These are phyloP conservation scores for Cladosporium phlei DNA, from an alignment of 2,329 filamentous ascomycete genomes.

Conservation along the genomic window DNA sequence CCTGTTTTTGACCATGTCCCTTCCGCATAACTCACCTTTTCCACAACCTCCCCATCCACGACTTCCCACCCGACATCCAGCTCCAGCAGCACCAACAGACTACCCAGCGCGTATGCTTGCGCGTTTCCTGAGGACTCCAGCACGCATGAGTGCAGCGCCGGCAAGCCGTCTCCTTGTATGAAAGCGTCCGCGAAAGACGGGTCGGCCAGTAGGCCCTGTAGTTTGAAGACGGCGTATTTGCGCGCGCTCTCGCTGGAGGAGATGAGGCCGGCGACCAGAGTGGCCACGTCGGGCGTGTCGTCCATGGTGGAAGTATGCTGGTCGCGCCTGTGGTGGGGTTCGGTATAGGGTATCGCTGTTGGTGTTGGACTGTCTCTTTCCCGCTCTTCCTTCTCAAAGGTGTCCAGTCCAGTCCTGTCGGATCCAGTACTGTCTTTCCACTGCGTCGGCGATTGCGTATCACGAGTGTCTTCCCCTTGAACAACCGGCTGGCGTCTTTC, in stretches of 20 bases:
- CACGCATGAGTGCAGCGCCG: constrained; percentile 74
- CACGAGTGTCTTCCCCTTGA: too few relatives aligned
- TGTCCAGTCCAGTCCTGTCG: not conserved
- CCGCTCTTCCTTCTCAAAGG: not conserved
- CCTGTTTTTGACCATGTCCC: not conserved
- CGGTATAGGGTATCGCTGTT: not conserved
- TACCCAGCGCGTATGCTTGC: constrained; percentile 88
- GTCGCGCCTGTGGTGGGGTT: not conserved
- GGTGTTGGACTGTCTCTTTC: not conserved
- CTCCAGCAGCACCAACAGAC: constrained; percentile 79
- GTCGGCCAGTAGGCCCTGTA: constrained; percentile 92
- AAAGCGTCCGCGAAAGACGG: constrained; percentile 95
- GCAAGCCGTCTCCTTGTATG: constrained; percentile 80
- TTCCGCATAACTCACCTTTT: constrained; percentile 48
- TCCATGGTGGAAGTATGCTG: constrained; percentile 28
- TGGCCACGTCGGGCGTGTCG: constrained; percentile 29
- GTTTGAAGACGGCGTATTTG: constrained; percentile 98
- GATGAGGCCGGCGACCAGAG: constrained; percentile 50
- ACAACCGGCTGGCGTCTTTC: too few relatives aligned
- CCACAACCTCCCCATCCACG: constrained; percentile 67
- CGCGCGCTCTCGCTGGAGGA: constrained; percentile 79
- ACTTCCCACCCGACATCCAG: constrained; percentile 98
- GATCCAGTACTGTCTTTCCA: not conserved
- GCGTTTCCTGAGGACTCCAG: constrained; percentile 88
- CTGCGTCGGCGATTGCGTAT: too few relatives aligned